Conservation (phyloP, 1,284 basidiomycete genomes). For the Ceratobasidium sp. region DNA sequence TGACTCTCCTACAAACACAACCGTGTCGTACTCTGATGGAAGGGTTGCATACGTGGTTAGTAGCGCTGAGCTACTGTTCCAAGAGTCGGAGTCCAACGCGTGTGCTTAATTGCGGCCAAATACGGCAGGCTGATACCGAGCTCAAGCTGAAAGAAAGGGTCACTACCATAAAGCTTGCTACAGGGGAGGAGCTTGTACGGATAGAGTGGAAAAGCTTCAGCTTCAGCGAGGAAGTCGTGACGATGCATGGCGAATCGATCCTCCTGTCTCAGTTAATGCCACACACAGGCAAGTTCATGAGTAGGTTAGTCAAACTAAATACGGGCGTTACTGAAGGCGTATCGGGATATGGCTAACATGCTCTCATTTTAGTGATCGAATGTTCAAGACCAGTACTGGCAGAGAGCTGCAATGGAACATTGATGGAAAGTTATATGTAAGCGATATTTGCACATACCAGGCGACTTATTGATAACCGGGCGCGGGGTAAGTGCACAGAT, state of each 20-base stretch:
- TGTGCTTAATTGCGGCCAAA: not conserved
- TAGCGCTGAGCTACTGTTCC: not conserved
- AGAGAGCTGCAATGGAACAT: conserved; percentile 27
- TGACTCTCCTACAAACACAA: conserved; percentile 21
- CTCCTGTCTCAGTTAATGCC: conserved; percentile 16
- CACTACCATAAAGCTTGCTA: conserved; percentile 3
- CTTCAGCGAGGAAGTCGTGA: conserved; percentile 1
- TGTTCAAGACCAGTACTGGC: conserved; percentile 11
- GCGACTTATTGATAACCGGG: not conserved
- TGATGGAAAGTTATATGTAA: conserved; percentile 24
- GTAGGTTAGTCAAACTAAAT: conserved; percentile 8
- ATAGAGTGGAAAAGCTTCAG: conserved; percentile 17
- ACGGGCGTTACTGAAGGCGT: not conserved
- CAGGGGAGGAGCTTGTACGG: conserved; percentile 3
- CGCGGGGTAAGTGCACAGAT: not conserved
- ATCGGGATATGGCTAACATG: too few species aligned
- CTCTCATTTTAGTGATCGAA: conserved; percentile 9
- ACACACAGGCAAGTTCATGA: conserved; percentile 8
- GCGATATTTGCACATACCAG: not conserved
- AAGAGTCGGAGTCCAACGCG: too few species aligned
- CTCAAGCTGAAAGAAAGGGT: conserved; percentile 15
- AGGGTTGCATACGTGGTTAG: conserved; percentile 16
- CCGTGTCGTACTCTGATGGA: conserved; percentile 9
- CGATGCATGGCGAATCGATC: conserved; percentile 14
- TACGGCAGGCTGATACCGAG: not conserved